These are phyloP conservation scores for Solanum lignicaule DNA, from an alignment of 257 asterid species.

Conservation along the genomic window DNA sequence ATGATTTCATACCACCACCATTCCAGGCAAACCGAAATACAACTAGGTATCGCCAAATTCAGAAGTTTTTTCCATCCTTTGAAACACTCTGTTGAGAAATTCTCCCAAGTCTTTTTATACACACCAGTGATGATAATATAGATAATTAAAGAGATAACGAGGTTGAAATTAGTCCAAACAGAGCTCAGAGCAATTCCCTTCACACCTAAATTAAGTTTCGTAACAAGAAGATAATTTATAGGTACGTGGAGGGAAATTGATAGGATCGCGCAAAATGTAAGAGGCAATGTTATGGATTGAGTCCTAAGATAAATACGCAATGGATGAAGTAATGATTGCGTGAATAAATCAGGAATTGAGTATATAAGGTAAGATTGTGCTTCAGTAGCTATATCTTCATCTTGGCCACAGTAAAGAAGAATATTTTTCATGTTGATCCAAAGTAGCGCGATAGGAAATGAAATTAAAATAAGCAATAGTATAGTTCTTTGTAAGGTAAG, in stretches of 20 bases:
- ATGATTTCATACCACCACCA: conserved; percentile 35
- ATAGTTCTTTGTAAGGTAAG: conserved; percentile 4
- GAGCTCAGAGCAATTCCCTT: conserved; percentile 16
- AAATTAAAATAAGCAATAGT: conserved; percentile 5
- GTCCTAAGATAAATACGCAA: conserved; percentile 21
- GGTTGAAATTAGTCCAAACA: conserved; percentile 19
- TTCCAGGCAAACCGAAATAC: conserved; percentile 19
- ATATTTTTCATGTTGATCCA: conserved; percentile 13
- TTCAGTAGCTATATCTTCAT: conserved; percentile 15
- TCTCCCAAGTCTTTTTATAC: conserved; percentile 17
- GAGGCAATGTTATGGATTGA: conserved; percentile 22
- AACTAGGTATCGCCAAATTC: conserved; percentile 22
- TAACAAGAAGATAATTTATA: conserved; percentile 14
- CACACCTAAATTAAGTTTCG: conserved; percentile 17
- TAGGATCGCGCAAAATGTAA: conserved; percentile 12
- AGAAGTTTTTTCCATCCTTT: conserved; percentile 16
- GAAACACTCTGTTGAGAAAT: conserved; percentile 17
- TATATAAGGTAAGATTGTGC: conserved; percentile 15
- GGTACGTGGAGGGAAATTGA: conserved; percentile 14
- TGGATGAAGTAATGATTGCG: conserved; percentile 20
- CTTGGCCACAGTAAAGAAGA: conserved; percentile 16
- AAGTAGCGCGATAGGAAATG: conserved; percentile 11
- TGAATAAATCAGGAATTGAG: conserved; percentile 19
- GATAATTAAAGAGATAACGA: conserved; percentile 2
- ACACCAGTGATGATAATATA: conserved; percentile 11